Conservation (phyloP, 1,284 basidiomycete genomes). For the Sanghuangporus weigelae region DNA sequence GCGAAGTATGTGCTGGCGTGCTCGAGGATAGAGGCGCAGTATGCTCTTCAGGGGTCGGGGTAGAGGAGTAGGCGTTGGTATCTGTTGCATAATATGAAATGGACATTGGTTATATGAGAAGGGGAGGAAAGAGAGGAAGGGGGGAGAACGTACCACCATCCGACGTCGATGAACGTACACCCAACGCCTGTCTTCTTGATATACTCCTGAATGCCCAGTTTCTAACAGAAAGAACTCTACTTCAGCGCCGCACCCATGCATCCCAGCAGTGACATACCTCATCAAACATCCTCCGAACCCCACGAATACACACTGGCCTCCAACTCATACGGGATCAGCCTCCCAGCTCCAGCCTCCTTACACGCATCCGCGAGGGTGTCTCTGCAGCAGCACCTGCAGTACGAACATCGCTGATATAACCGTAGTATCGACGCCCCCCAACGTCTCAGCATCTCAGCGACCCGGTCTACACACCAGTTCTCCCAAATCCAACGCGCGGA, state of each 20-base stretch:
- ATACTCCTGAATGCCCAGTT: conserved; percentile 6
- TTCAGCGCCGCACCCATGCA: too few relatives aligned
- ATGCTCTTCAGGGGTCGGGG: background rate
- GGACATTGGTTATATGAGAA: background rate
- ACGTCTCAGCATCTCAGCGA: background rate
- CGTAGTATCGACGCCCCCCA: conserved; percentile 6
- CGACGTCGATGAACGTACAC: conserved; percentile 18
- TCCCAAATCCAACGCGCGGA: conserved; percentile 1
- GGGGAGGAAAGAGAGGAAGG: background rate
- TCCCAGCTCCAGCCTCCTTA: conserved; percentile 11
- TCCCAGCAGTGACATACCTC: too few relatives aligned
- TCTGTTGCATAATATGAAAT: background rate
- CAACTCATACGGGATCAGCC: conserved; percentile 17
- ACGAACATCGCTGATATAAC: conserved; percentile 2
- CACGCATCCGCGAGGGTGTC: conserved; percentile 9
- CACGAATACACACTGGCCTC: conserved; percentile 1
- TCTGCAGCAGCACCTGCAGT: background rate
- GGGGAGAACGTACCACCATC: conserved; percentile 11
- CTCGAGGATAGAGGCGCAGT: background rate
- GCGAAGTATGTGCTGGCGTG: background rate
- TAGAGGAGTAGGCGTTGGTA: conserved; percentile 1
- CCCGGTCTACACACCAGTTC: background rate
- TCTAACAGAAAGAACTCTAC: background rate
- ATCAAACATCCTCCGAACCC: conserved; percentile 1
- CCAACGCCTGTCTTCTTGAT: conserved; percentile 11